Percentiles rank a stretch among this genome's conserved stretches.
phyloP scores from a whole-genome alignment of 805 yeast genomes.

The Schwanniomyces polymorphus region DNA sequence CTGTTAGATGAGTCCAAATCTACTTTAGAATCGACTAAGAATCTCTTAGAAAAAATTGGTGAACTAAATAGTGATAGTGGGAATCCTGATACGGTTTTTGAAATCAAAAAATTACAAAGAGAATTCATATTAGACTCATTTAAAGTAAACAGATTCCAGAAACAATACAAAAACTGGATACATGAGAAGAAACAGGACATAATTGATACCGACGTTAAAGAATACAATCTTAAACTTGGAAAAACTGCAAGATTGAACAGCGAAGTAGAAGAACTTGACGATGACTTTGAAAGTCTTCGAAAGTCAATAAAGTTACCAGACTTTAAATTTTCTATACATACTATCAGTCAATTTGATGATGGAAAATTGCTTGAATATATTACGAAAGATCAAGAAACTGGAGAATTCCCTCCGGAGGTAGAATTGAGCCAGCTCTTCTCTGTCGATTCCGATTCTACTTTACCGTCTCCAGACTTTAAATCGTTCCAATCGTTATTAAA shows the following conservation, averaged over 20 bases:
- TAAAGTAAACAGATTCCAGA: slow-evolving; percentile 28
- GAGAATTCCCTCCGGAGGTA: slow-evolving; percentile 9
- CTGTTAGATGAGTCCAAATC: slow-evolving; percentile 4
- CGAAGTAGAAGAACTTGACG: slow-evolving; percentile 18
- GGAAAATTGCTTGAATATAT: slow-evolving; percentile 16
- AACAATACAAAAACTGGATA: slow-evolving; percentile 30
- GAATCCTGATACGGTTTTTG: slow-evolving; percentile 3
- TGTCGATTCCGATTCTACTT: slow-evolving; percentile 18
- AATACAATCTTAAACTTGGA: slow-evolving; percentile 31
- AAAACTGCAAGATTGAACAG: slow-evolving; percentile 27
- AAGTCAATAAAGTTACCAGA: slow-evolving; percentile 24
- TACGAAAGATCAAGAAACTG: slow-evolving; percentile 10
- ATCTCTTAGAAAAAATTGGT: slow-evolving; percentile 6
- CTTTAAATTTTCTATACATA: slow-evolving; percentile 25
- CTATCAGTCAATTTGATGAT: slow-evolving; percentile 24
- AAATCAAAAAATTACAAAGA: slow-evolving; percentile 11
- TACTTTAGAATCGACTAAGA: slow-evolving; percentile 13
- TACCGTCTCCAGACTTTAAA: slow-evolving; percentile 27
- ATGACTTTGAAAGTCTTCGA: slow-evolving; percentile 22
- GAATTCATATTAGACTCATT: slow-evolving; percentile 34
- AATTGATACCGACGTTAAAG: slow-evolving; percentile 19
- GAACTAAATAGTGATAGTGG: slow-evolving; percentile 4
- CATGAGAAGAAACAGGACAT: slow-evolving; percentile 14
- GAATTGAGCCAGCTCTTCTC: slow-evolving; percentile 26
- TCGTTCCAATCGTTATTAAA: slow-evolving; percentile 30